Evolutionary conservation across 106 monocot genomes (phyloP), one percentile per base, ranked within the genome.

Genomic region (Dioscorea dumetorum): DNA sequence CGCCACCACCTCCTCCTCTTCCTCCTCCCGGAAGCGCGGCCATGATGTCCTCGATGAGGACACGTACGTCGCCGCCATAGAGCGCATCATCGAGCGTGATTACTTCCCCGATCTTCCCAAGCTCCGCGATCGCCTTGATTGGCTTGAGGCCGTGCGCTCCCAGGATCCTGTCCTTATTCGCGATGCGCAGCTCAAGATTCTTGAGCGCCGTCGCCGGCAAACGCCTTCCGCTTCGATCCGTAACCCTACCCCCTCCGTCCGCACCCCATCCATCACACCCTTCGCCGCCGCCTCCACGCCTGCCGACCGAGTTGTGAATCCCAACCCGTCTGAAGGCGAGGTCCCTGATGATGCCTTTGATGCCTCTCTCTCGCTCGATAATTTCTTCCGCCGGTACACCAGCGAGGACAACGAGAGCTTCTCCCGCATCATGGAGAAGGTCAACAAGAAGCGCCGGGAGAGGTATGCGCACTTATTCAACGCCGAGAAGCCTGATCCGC

Each of bases 321-420:
- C 76, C 20, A 49, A 31, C 22, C 20, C 21, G 7, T 12, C 18
- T 32, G 23, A 62, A 12, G 64, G 23, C 41, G 12, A 59, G 33
- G 0, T 48, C 41, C 32, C n/a, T 15, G 57, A 67, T 14, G 77
- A 73, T 11, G 67, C 49, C 7, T 13, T 80, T 2, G 89, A 89
- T 48, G 41, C 57, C 19, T 50, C 80, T 15, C 57, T 89, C 18
- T 62, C 82, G 15, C 74, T 99, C 12, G 97, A 99, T 49, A 84
- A 84, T n/a, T 99, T 99, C 68, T 85, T 86, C 61, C 64, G 67
- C 28, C 23, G 56, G 51, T 99, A 92, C 74, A 99, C 97, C 3
- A 92, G 92, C 74, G 92, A 99, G 86, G 97, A 99, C 65, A 92
- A 99, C 49, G 97, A 87, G 68, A 92, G 89, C 68, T 99, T 99